Base-by-base conservation (phyloP, 164 flowering plant species). In the Euptelea pleiosperma region DNA sequence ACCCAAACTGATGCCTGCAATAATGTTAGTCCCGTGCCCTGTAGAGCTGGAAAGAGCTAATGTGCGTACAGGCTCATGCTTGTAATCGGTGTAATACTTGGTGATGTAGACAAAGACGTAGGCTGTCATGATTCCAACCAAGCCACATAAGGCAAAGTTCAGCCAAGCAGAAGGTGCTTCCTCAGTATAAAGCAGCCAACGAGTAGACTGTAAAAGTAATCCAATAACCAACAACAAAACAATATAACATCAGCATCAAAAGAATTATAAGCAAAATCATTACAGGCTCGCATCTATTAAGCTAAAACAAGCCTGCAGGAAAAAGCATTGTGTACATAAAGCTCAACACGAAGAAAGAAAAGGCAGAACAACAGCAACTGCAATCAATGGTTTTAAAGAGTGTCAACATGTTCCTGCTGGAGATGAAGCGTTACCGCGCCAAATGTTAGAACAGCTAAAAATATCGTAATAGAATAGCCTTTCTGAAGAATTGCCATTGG, bases 81-180 rank as follows among this genome's bases (percentile, higher is more conserved):
- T 93, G 80, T 93, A 93, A 73, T 93, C 99, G 24, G 97, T 93
- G 68, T 93, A 93, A 63, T 93, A 93, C 70, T 81, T 79, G 52
- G 96, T 79, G 51, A 93, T 90, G 87, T 85, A 88, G 30, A 93
- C 99, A 79, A 93, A 93, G 55, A 68, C 63, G 66, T 93, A 93
- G 8, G 99, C 99, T 10, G 99, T 90, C 42, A 75, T 77, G 34
- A 90, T 93, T 48, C 99, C 99, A 66, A 93, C 96, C 78, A 93
- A 70, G 52, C 99, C 99, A 74, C 99, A 90, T 19, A 93, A 72
- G 39, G 93, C 95, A 69, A 93, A 93, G 75, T 85, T 83, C 61
- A 90, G 59, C 97, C 99, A 90, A 15, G 99, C 99, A 33, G 88
- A 70, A 70, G 97, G 99, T 45, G 99, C 99, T 77, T 86, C 91